These are phyloP conservation scores for Phytopythium helicoides DNA, from an alignment of 352 stramenopile genomes.

Conservation along the genomic window DNA sequence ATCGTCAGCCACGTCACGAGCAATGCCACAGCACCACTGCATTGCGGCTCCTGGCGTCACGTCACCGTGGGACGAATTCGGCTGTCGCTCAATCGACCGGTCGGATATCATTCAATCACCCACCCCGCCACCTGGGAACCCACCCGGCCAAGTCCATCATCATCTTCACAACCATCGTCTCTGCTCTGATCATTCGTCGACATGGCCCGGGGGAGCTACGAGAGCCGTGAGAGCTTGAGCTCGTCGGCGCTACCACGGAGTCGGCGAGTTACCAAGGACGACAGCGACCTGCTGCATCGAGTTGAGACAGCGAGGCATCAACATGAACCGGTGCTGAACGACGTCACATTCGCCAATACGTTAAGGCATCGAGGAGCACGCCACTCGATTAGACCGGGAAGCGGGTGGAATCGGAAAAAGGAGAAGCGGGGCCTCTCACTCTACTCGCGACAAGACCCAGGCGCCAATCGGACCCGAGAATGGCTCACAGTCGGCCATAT, in stretches of 20 bases:
- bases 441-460: too few relatives aligned
- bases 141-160: too few relatives aligned
- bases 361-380: not conserved
- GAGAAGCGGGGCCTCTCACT: conserved; percentile 23
- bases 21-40: too few relatives aligned
- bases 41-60: too few relatives aligned
- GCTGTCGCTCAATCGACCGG: too few relatives aligned
- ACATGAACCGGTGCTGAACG: conserved; percentile 10
- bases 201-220: not conserved
- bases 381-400: conserved; percentile 11
- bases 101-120: too few relatives aligned
- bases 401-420: conserved; percentile 30
- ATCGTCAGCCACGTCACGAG: too few relatives aligned
- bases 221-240: not conserved
- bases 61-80: too few relatives aligned
- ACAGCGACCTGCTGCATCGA: conserved; percentile 17
- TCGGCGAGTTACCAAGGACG: conserved; percentile 22
- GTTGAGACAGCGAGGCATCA: conserved; percentile 18
- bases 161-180: too few relatives aligned
- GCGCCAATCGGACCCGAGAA: conserved; percentile 21
- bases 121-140: too few relatives aligned
- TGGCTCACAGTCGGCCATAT: conserved; percentile 23
- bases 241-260: conserved; percentile 7
- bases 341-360: not conserved
- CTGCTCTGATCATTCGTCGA: not conserved